These are phyloP conservation scores for Jatropha curcas DNA, from an alignment of 345 rosid genomes.

Conservation along the genomic window DNA sequence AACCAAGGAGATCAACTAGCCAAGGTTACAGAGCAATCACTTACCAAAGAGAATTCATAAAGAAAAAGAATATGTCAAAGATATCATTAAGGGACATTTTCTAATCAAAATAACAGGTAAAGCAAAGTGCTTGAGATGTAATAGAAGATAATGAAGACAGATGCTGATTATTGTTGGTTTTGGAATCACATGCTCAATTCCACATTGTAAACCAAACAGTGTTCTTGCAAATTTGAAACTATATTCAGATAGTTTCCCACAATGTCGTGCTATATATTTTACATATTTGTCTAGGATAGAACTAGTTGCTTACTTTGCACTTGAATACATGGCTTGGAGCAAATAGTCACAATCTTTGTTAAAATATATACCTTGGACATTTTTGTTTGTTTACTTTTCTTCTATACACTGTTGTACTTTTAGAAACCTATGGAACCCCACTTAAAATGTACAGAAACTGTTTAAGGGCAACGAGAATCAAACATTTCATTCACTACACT, in stretches of 20 bases:
- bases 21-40: constrained; percentile 16
- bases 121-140: not conserved
- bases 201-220: not conserved
- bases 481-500: not conserved
- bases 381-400: not conserved
- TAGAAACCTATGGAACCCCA: too few species aligned
- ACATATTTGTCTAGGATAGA: not conserved
- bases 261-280: not conserved
- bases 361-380: not conserved
- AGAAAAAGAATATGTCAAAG: not conserved
- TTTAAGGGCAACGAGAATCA: not conserved
- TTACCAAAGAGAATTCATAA: not conserved
- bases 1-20: constrained; percentile 37
- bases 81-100: not conserved
- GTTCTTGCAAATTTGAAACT: not conserved
- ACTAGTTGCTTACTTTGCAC: not conserved
- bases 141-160: not conserved
- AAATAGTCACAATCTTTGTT: not conserved
- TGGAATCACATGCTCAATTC: not conserved
- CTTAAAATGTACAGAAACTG: too few species aligned
- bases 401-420: too few species aligned
- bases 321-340: constrained; percentile 6
- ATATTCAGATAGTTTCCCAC: not conserved
- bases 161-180: not conserved
- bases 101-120: not conserved